Evolutionary conservation across 2,329 filamentous ascomycete genomes (phyloP).

Genomic region (Cladobotryum mycophilum): DNA sequence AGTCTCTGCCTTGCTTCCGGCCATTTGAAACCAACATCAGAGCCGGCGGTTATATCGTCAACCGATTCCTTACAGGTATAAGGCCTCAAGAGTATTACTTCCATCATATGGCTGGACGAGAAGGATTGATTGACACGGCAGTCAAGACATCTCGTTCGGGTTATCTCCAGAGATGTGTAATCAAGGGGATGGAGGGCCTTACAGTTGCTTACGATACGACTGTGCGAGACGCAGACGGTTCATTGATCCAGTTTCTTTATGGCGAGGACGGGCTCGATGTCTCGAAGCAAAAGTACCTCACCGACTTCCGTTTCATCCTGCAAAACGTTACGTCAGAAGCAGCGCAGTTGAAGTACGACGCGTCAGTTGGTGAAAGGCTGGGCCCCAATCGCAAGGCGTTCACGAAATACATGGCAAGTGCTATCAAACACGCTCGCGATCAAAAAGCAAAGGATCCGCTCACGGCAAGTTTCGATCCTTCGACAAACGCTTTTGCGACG

Average conservation of each 20-base stretch:
- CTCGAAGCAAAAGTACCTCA: constrained; percentile 86
- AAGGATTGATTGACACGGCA: constrained; percentile 96
- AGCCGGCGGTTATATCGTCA: constrained; percentile 88
- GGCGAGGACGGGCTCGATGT: constrained; percentile 94
- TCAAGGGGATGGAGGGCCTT: constrained; percentile 97
- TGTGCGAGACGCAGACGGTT: constrained; percentile 89
- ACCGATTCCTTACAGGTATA: constrained; percentile 96
- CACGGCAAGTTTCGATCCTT: constrained; percentile 65
- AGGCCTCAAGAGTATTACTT: constrained; percentile 98
- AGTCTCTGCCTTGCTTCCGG: constrained; percentile 88
- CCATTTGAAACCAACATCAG: constrained; percentile 84
- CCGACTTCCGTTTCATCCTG: constrained; percentile 83
- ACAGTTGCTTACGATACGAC: constrained; percentile 90
- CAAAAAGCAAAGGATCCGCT: constrained; percentile 66
- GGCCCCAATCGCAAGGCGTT: constrained; percentile 52
- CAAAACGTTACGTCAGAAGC: constrained; percentile 79
- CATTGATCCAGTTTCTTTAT: constrained; percentile 90
- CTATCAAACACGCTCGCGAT: constrained; percentile 61
- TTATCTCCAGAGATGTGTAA: constrained; percentile 91
- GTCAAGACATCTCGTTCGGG: constrained; percentile 97
- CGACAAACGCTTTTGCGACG: constrained; percentile 73
- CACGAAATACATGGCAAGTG: constrained; percentile 74
- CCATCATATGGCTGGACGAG: constrained; percentile 97
- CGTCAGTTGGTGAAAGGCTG: constrained; percentile 39
- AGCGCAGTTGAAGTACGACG: constrained; percentile 64